Evolutionary conservation across 306 rosid species (phyloP), one percentile per base, ranked within the genome.

Genomic region (Cucurbita argyrosperma): DNA sequence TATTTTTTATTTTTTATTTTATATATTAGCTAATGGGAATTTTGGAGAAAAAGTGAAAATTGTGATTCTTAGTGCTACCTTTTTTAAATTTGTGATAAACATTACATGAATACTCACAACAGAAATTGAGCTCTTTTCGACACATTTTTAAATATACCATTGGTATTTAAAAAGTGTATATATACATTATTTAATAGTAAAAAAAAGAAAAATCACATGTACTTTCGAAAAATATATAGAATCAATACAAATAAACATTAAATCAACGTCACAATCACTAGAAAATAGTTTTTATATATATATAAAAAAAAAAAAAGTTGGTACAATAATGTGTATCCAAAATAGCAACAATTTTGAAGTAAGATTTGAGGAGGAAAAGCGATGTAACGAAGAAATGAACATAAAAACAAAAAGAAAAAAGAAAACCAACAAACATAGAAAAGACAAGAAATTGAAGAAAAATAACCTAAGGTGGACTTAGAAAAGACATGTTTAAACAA

Each of bases 381-480:
- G 7, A 57, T 10, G 15, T 21, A 65, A 65, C 45, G 39, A 52
- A 56, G 18, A 62, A 72, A 61, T 50, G 1, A 13, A 18, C 21
- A 4, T 35, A 15, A 78, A 72, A 54, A 54, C 5, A 3, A 9
- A 55, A 56, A 21, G 0, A 21, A 9, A 10, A 57, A 10, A 21
- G 5, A 18, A 23, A 75, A 60, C 81, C 43, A 61, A 3, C 1
- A 4, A 4, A 65, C 7, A 65, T 4, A 65, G 16, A 66, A 66
- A 43, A 66, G 72, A 66, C 54, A 66, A 66, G 53, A 66, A 66
- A 66, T 39, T 66, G 3, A 42, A 42, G 38, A 66, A 75, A 80
- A 74, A 15, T 13, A 35, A 38, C 13, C 38, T n/a, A 62, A 62
- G 69, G 11, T 37, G 69, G 69, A 37, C 13, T 62, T 38, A 7